Evolutionary conservation across 2,329 filamentous ascomycete species (phyloP), one percentile per base, ranked within the genome.

Genomic region (Talaromyces atroroseus): DNA sequence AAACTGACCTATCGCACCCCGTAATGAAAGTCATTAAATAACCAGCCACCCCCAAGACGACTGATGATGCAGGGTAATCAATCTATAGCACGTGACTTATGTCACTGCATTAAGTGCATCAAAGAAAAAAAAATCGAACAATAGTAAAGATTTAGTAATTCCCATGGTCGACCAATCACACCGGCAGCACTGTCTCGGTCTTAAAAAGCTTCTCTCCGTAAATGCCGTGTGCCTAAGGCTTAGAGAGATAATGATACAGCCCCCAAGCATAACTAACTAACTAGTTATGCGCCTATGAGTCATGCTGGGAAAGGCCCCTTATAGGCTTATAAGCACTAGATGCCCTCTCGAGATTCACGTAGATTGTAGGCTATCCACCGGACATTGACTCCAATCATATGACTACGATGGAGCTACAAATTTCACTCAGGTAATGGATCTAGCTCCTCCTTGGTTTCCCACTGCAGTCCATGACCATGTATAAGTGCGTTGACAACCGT

Each of bases 131-230:
- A n/a, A n/a, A n/a, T n/a, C n/a, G n/a, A n/a, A n/a, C n/a, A n/a
- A n/a, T n/a, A n/a, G 8, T 2, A 5, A 8, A 29, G 26, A 29
- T 29, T 11, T 11, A 29, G 26, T 29, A 29, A 29, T 29, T 8
- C 7, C 2, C 26, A 29, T 29, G 26, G 6, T 12, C 26, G 14
- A 44, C 50, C 50, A 52, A 52, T 52, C 40, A 52, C 18, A 14
- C 14, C 1, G 7, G 14, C 50, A 24, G 50, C 21, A 45, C 29
- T 32, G 38, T 5, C 14, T 51, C 54, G 54, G 54, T 14, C 42
- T 56, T 56, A 56, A 56, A 42, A n/a, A 21, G 29, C 49, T 52
- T 56, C 44, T 40, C 29, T 56, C 54, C 54, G 54, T 56, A 40
- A 56, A 56, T 52, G 54, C 54, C 54, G 49, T 32, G 21, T 34